phyloP scores from a whole-genome alignment of 2,329 filamentous ascomycete genomes.

The Cladophialophora psammophila region DNA sequence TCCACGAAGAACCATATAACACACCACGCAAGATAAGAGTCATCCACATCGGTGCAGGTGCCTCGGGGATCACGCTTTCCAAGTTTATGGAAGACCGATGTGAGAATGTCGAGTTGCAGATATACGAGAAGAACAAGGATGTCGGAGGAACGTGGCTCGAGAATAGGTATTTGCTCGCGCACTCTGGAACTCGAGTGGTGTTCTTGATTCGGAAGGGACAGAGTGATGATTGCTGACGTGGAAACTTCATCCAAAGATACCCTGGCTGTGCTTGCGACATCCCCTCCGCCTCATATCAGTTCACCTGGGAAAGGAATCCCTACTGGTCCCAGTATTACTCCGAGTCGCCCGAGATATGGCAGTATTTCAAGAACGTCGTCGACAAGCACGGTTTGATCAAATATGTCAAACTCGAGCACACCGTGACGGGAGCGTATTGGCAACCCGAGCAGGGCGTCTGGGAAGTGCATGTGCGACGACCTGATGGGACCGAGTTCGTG shows the following conservation, averaged over 20 bases:
- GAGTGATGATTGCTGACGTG: background rate
- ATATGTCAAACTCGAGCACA: slow-evolving; percentile 42
- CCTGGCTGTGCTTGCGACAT: slow-evolving; percentile 57
- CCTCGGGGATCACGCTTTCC: slow-evolving; percentile 50
- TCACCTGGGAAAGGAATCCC: slow-evolving; percentile 36
- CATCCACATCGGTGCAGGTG: slow-evolving; percentile 50
- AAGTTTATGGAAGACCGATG: slow-evolving; percentile 42
- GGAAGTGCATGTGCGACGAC: slow-evolving; percentile 41
- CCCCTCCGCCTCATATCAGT: slow-evolving; percentile 46
- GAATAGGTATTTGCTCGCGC: slow-evolving; percentile 38
- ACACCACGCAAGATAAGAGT: slow-evolving; percentile 42
- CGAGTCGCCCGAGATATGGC: slow-evolving; percentile 41
- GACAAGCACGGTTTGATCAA: slow-evolving; percentile 39
- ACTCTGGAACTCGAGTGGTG: background rate
- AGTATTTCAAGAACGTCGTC: slow-evolving; percentile 43
- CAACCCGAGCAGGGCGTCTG: slow-evolving; percentile 43
- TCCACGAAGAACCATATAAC: slow-evolving; percentile 29
- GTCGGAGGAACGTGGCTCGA: slow-evolving; percentile 46
- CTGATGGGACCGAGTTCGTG: slow-evolving; percentile 36
- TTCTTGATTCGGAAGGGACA: background rate
- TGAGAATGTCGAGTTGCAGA: slow-evolving; percentile 37
- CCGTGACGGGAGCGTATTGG: slow-evolving; percentile 44
- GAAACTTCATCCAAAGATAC: slow-evolving; percentile 37
- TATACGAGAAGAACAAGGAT: slow-evolving; percentile 44
- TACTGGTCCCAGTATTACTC: slow-evolving; percentile 39